Conservation (phyloP, 768 basidiomycete species). For the Harrya chromipes region DNA sequence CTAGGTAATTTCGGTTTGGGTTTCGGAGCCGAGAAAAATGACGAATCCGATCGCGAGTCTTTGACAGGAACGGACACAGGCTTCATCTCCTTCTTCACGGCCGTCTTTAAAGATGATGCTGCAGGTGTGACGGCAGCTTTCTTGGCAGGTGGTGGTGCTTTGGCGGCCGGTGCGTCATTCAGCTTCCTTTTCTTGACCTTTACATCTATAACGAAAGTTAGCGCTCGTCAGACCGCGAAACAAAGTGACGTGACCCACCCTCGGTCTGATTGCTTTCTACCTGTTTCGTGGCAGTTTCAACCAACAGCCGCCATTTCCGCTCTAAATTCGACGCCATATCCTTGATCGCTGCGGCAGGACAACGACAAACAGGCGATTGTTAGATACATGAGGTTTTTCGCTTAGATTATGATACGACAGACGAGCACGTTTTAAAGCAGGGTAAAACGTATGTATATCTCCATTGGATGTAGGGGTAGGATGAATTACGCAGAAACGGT, state of each 20-base stretch:
- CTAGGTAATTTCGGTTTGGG: slow-evolving; percentile 80
- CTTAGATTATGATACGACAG: slow-evolving; percentile 34
- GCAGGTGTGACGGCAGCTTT: slow-evolving; percentile 48
- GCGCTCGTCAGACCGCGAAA: slow-evolving; percentile 24
- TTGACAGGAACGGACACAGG: slow-evolving; percentile 44
- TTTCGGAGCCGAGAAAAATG: slow-evolving; percentile 86
- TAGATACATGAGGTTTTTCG: slow-evolving; percentile 57
- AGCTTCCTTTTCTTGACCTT: slow-evolving; percentile 77
- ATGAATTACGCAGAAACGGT: slow-evolving; percentile 11
- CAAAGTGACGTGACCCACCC: slow-evolving; percentile 69
- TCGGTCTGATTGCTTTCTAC: slow-evolving; percentile 45
- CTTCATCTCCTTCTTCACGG: slow-evolving; percentile 58
- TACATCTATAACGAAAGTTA: slow-evolving; percentile 38
- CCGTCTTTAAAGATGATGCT: slow-evolving; percentile 26
- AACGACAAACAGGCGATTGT: slow-evolving; percentile 48
- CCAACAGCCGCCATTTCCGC: slow-evolving; percentile 72
- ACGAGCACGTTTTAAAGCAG: slow-evolving; percentile 28
- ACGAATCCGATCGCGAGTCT: slow-evolving; percentile 81
- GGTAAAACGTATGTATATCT: slow-evolving; percentile 29
- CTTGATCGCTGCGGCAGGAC: slow-evolving; percentile 71
- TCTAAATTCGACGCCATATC: slow-evolving; percentile 90
- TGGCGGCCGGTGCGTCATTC: slow-evolving; percentile 45
- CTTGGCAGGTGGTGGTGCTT: slow-evolving; percentile 59
- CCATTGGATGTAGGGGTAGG: slow-evolving; percentile 21
- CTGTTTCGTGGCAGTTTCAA: slow-evolving; percentile 49